Evolutionary conservation across 805 yeast genomes (phyloP), one percentile per base, ranked within the genome.

Genomic region (Cyberlindnera meyerae): DNA sequence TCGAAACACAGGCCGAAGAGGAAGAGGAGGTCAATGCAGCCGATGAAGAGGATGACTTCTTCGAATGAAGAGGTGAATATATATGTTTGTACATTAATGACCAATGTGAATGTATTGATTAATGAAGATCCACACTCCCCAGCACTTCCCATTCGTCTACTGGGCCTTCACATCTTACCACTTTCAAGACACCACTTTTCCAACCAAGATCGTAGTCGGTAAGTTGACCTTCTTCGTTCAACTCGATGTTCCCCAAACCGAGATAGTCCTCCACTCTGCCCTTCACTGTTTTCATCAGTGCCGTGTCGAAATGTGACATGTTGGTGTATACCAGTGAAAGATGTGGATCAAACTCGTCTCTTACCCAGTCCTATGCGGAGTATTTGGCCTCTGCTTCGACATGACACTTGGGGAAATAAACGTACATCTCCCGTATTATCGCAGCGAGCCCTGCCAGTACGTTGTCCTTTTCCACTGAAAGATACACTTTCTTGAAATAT

Each of bases 121-220:
- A 51, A 34, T 52, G 60, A 9, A 65, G 56, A 39, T 62, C 66
- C 8, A 55, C 62, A 27, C 54, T 43, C 1, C 87, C 90, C 41
- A 82, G 61, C 2, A 71, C 71, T 27, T 70, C 63, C 94, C 94
- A 83, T 37, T 78, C 73, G 31, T 66, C 71, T 6, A 78, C 78
- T 5, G 82, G 84, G 0, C 90, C 90, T 47, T 76, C 82, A 51
- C 88, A 80, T 14, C 66, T 65, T 6, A 83, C 85, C 36, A 83
- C 68, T 46, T 79, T 74, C 39, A 66, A 51, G 17, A 80, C 64
- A 7, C 82, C 79, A 7, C 80, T 75, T 31, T 68, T 71, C 93
- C 93, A 83, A 4, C 76, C 75, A 18, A 73, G 52, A 1, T 41
- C 40, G 11, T 43, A 43, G 3, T 40, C 32, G 56, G 62, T 15